Percentiles rank a stretch among this genome's conserved stretches.
phyloP scores from a whole-genome alignment of 176 grass and related monocot genomes.

The Triticum dicoccoides region DNA sequence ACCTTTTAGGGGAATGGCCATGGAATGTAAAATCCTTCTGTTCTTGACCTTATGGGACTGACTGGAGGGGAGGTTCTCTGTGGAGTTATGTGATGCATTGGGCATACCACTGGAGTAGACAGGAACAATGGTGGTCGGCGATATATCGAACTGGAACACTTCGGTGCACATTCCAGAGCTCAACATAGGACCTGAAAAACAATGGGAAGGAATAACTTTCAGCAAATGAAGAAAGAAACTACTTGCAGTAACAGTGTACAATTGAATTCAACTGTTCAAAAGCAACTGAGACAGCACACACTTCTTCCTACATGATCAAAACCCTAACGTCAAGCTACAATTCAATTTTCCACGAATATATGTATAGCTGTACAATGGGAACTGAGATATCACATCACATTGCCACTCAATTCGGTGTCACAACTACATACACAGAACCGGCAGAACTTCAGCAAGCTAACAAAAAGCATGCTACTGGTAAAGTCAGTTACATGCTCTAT shows the following conservation, averaged over 20 bases:
- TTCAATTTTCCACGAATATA: background rate
- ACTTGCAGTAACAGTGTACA: background rate
- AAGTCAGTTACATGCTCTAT: background rate
- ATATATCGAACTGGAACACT: constrained; percentile 85
- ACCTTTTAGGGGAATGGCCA: constrained; percentile 67
- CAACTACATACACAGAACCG: background rate
- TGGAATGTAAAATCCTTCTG: constrained; percentile 60
- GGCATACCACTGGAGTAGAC: constrained; percentile 39
- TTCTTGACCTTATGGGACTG: constrained; percentile 45
- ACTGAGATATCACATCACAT: background rate
- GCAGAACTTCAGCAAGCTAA: background rate
- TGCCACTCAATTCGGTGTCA: background rate
- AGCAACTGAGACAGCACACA: background rate
- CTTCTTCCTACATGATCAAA: background rate
- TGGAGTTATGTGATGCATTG: constrained; percentile 46
- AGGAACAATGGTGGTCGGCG: constrained; percentile 46
- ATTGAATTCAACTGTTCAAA: background rate
- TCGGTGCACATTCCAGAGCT: constrained; percentile 95
- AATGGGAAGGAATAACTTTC: background rate
- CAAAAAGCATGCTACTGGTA: background rate
- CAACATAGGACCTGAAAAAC: constrained; percentile 62
- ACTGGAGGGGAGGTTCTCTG: constrained; percentile 28
- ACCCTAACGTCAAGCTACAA: background rate
- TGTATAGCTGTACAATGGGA: background rate
- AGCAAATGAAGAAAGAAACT: background rate